These are phyloP conservation scores for Lipomyces yamadae DNA, from an alignment of 805 yeast species.

Conservation along the genomic window DNA sequence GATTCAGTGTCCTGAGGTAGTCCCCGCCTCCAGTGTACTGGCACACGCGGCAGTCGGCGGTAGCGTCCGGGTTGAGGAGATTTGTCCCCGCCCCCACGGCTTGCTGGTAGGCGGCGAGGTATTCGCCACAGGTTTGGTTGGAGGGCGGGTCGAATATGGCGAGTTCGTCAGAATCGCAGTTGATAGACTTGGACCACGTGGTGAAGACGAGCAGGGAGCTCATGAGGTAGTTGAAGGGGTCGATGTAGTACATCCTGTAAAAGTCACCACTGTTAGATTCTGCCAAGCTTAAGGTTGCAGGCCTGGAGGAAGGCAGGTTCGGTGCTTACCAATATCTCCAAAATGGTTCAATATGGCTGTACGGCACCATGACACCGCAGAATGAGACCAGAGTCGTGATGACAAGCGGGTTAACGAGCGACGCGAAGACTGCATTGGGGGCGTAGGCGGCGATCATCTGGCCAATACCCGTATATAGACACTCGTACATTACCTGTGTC, in stretches of 20 bases:
- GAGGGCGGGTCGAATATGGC: constrained; percentile 57
- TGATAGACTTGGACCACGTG: constrained; percentile 57
- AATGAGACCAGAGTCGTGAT: constrained; percentile 64
- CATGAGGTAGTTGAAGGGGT: constrained; percentile 72
- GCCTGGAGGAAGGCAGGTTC: too few relatives aligned
- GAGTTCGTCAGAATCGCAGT: constrained; percentile 56
- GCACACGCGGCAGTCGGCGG: constrained; percentile 51
- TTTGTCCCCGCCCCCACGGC: constrained; percentile 3
- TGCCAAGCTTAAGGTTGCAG: too few relatives aligned
- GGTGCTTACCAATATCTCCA: constrained; percentile 73
- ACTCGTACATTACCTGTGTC: constrained; percentile 50
- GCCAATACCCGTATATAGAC: constrained; percentile 50
- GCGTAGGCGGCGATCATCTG: constrained; percentile 58
- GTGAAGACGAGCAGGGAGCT: constrained; percentile 56
- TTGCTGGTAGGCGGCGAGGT: constrained; percentile 42
- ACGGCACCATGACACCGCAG: constrained; percentile 70
- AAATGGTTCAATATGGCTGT: constrained; percentile 67
- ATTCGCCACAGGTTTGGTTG: constrained; percentile 68
- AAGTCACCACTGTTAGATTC: too few relatives aligned
- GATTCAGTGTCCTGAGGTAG: constrained; percentile 51
- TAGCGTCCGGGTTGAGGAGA: constrained; percentile 56
- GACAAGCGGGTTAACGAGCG: constrained; percentile 60
- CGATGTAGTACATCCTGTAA: constrained; percentile 71
- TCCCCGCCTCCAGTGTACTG: constrained; percentile 49
- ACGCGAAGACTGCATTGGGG: constrained; percentile 66